These are phyloP conservation scores for Pichia norvegensis DNA, from an alignment of 1,139 yeast genomes.

Conservation along the genomic window DNA sequence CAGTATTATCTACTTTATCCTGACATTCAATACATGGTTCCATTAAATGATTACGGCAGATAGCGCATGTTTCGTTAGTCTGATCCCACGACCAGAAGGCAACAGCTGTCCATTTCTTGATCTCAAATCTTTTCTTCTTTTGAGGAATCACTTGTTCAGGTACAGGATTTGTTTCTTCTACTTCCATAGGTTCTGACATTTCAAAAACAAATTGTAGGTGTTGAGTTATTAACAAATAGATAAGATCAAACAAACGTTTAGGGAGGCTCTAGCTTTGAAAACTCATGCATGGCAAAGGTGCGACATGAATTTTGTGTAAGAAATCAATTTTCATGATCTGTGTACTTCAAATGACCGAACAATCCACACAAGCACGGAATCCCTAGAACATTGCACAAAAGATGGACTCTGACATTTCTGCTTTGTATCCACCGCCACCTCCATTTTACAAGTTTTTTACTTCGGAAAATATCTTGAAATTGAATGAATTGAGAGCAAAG, in stretches of 20 bases:
- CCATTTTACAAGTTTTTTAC: slow-evolving; percentile 46
- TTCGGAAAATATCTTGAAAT: slow-evolving; percentile 23
- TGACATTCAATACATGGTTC: slow-evolving; percentile 94
- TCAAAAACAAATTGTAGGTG: background rate
- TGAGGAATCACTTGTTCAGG: slow-evolving; percentile 15
- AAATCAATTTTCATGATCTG: no score
- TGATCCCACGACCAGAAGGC: slow-evolving; percentile 99
- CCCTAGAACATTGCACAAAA: no score
- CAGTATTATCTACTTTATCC: slow-evolving; percentile 26
- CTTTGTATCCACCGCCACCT: slow-evolving; percentile 57
- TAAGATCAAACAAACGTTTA: background rate
- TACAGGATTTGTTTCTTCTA: slow-evolving; percentile 13
- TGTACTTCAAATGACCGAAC: no score
- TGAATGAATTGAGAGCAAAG: slow-evolving; percentile 14
- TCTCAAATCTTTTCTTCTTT: slow-evolving; percentile 52
- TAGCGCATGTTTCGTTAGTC: slow-evolving; percentile 91
- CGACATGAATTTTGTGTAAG: background rate
- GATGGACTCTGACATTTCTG: slow-evolving; percentile 25
- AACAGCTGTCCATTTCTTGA: slow-evolving; percentile 93
- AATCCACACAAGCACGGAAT: no score
- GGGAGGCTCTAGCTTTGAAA: background rate
- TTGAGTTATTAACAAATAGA: no score
- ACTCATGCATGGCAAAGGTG: background rate
- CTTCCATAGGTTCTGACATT: slow-evolving; percentile 19
- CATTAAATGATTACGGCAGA: slow-evolving; percentile 97